Base-by-base conservation (phyloP, 208 protist genomes). In the Trypanosoma caninum region DNA sequence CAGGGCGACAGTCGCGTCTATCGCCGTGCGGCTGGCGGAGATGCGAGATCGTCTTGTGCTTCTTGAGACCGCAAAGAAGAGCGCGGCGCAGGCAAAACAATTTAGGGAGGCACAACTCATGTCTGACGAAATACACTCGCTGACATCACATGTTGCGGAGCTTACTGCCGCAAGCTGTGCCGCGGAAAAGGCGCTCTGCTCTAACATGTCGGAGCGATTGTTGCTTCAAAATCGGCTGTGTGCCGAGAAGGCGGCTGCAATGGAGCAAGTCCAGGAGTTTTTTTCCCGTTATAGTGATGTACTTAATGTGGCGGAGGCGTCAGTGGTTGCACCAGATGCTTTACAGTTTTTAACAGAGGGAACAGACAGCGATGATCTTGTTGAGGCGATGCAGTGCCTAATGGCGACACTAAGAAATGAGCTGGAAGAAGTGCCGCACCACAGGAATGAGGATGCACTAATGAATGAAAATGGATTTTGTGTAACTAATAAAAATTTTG, bases 71-170 rank as follows among this genome's bases (percentile, higher is more conserved):
- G 69, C 68, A 9, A 84, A 89, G 69, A 33, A 72, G 22, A 48
- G 69, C 9, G 69, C 78, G 2, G 78, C 73, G 31, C 48, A 57
- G 10, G 69, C 41, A 22, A 73, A 70, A 45, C 64, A 64, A 11
- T 83, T 89, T 52, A 80, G 76, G 25, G 76, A 66, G 9, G 82
- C 78, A 2, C 74, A 85, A 50, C 30, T 56, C 5, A 67, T 59
- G 42, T 30, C 51, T 11, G 61, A 67, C 14, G 61, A 67, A 23
- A 27, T 67, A 25, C 61, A 52, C 1, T 23, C 35, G 8, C 42
- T 59, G 3, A 51, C 52, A 34, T 20, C 22, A 3, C 44, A 27
- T 28, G 52, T 67, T 9, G 20, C 28, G 16, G 52, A 53, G 38
- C 11, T 45, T n/a, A 45, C 28, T 1, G 50, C 38, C 14, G 33